Percentiles rank a stretch among this genome's conserved stretches.
These are phyloP conservation scores for Metarhizium robertsii DNA, from an alignment of 2,329 filamentous ascomycete genomes.

Conservation along the genomic window DNA sequence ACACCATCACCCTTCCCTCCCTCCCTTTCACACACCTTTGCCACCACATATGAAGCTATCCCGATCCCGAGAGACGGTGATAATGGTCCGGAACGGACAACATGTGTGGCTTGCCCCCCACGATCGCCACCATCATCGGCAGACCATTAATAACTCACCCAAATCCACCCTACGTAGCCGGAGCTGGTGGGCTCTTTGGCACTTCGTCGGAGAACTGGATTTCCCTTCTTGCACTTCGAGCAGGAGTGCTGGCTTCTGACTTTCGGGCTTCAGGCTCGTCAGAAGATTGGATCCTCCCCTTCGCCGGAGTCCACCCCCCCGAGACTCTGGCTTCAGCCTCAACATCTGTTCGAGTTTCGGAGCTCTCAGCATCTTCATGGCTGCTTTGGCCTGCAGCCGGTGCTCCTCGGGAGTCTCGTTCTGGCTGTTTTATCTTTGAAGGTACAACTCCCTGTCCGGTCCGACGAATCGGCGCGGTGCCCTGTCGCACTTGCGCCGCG, in stretches of 20 bases:
- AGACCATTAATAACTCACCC: neutral
- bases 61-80: neutral
- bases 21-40: neutral
- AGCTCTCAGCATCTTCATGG: neutral
- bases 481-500: neutral
- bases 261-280: neutral
- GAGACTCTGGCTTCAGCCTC: neutral
- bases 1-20: neutral
- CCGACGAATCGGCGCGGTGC: neutral
- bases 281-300: neutral
- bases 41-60: neutral
- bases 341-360: neutral
- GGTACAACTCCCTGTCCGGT: neutral
- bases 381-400: neutral
- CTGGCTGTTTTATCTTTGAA: neutral
- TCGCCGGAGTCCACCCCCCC: neutral
- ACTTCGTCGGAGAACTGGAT: constrained; percentile 7
- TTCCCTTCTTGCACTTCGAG: constrained; percentile 2
- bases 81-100: neutral
- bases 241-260: neutral
- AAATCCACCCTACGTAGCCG: neutral
- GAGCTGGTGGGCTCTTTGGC: neutral
- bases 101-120: neutral
- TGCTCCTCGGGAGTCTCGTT: neutral
- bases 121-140: neutral